Percentiles rank a stretch among this genome's conserved stretches.
These are phyloP conservation scores for Elsinoe fawcettii DNA, from an alignment of 2,329 filamentous ascomycete species.

Conservation along the genomic window DNA sequence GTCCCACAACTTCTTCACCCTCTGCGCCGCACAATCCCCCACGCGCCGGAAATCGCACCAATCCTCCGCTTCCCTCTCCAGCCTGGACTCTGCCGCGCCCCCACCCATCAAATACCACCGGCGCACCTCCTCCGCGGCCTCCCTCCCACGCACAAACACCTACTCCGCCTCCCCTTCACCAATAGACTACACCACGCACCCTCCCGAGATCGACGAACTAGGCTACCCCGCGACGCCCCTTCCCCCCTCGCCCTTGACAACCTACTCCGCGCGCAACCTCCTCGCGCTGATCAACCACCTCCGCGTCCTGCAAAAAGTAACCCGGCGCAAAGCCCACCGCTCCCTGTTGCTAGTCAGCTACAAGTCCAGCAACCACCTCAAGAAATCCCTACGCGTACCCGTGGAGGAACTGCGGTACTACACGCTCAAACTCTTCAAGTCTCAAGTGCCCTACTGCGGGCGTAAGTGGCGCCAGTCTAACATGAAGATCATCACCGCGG, in stretches of 20 bases:
- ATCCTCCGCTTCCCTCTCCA: slow-evolving; percentile 32
- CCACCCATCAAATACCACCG: slow-evolving; percentile 61
- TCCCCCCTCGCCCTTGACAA: slow-evolving; percentile 70
- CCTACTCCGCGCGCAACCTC: slow-evolving; percentile 89
- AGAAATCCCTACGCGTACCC: slow-evolving; percentile 84
- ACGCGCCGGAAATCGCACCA: slow-evolving; percentile 21
- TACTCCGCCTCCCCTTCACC: slow-evolving; percentile 31
- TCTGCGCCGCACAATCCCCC: slow-evolving; percentile 68
- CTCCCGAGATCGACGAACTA: slow-evolving; percentile 70
- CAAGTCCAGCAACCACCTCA: slow-evolving; percentile 85
- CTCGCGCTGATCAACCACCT: slow-evolving; percentile 93
- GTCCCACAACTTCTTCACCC: slow-evolving; percentile 84
- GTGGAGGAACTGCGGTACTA: slow-evolving; percentile 83
- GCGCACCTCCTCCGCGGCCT: slow-evolving; percentile 34
- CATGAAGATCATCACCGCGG: slow-evolving; percentile 96
- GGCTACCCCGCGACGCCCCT: slow-evolving; percentile 68
- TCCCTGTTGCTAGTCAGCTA: slow-evolving; percentile 91
- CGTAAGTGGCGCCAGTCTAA: slow-evolving; percentile 97
- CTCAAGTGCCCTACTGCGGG: slow-evolving; percentile 94
- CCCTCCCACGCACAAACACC: slow-evolving; percentile 27
- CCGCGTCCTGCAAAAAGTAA: slow-evolving; percentile 94
- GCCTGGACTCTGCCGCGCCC: slow-evolving; percentile 69
- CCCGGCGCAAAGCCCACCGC: slow-evolving; percentile 89
- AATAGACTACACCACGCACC: slow-evolving; percentile 28
- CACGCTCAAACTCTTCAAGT: slow-evolving; percentile 96